Percentiles rank a stretch among this genome's conserved stretches.
These are phyloP conservation scores for Trypanosoma brucei DNA, from an alignment of 208 protist species.

Conservation along the genomic window DNA sequence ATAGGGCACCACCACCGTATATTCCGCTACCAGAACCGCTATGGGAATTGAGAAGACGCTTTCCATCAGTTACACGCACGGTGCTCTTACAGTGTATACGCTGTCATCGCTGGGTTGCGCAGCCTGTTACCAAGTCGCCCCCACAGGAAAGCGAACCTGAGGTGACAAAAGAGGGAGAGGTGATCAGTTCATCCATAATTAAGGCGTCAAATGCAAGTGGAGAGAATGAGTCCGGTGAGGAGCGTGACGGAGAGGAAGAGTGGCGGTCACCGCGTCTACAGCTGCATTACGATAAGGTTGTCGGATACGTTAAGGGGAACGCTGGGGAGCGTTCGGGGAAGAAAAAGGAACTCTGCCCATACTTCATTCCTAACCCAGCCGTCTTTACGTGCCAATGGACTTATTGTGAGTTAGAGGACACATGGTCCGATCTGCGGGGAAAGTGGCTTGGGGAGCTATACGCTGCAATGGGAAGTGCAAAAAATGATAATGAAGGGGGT, in stretches of 20 bases:
- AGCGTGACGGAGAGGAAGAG: constrained; percentile 6
- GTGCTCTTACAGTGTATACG: constrained; percentile 67
- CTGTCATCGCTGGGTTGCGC: constrained; percentile 69
- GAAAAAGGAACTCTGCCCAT: constrained; percentile 1
- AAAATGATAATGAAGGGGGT: constrained; percentile 3
- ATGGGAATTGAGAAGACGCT: constrained; percentile 42
- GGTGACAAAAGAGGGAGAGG: background rate
- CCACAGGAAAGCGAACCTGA: constrained; percentile 14
- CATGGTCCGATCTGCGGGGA: constrained; percentile 42
- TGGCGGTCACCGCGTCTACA: constrained; percentile 21
- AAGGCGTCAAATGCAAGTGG: background rate
- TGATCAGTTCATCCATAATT: background rate
- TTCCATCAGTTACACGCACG: constrained; percentile 52
- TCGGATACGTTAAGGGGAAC: constrained; percentile 7
- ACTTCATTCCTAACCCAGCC: constrained; percentile 67
- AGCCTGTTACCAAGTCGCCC: constrained; percentile 30
- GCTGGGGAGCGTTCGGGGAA: background rate
- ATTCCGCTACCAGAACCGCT: constrained; percentile 51
- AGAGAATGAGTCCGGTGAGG: background rate
- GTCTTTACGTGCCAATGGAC: constrained; percentile 57
- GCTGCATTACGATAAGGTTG: constrained; percentile 15
- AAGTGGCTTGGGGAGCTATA: constrained; percentile 50
- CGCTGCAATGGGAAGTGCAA: constrained; percentile 5
- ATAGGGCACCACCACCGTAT: constrained; percentile 34
- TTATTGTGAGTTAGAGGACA: constrained; percentile 51